Base-by-base conservation (phyloP, 192 early-diverging fungal species). In the Gonapodya sp. region DNA sequence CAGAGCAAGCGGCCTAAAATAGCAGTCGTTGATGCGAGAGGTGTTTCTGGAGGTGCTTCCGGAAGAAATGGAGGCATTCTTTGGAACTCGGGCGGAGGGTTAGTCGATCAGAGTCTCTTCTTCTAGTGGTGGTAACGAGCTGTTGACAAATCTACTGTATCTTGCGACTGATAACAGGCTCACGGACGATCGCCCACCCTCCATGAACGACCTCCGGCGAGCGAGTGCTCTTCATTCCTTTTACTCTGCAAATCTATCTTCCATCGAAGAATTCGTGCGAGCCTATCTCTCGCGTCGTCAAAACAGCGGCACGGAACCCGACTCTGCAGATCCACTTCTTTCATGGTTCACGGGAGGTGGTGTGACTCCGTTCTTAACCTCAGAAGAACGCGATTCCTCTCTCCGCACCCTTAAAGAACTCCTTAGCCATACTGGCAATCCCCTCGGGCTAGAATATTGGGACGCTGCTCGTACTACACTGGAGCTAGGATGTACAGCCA, bases 21-120 rank as follows among this genome's bases (percentile, higher is more conserved):
- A 35, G 85, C 85, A 2, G 83, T 89, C 0, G 18, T 88, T 16
- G 89, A 91, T 2, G 84, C 86, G 35, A 78, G 89, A 30, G 83
- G 82, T 14, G 36, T 91, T 0, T 81, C 87, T 24, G 86, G 83
- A 30, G 90, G 90, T 31, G 90, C 90, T 24, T 88, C 90, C 16
- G 90, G 90, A 1, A 81, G 90, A 18, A 91, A 91, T 79, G 90
- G 90, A 33, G 89, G 87, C 0, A 81, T 88, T 35, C 35, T 87
- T 16, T 80, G 84, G 46, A 64, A 64, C 46, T 64, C 46, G 46
- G 8, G 8, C 24, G 46, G 46, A 64, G 46, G 46, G 46, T 64
- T 8, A 64, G 24, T 8, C 8, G 8, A 16, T 64, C 46, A 8
- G 46, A 8, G 46, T 16, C 24, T 64, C 24, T 24, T 64, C 46